Evolutionary conservation across 176 grass and related monocot species (phyloP).

Genomic region (Phoenix roebelenii): DNA sequence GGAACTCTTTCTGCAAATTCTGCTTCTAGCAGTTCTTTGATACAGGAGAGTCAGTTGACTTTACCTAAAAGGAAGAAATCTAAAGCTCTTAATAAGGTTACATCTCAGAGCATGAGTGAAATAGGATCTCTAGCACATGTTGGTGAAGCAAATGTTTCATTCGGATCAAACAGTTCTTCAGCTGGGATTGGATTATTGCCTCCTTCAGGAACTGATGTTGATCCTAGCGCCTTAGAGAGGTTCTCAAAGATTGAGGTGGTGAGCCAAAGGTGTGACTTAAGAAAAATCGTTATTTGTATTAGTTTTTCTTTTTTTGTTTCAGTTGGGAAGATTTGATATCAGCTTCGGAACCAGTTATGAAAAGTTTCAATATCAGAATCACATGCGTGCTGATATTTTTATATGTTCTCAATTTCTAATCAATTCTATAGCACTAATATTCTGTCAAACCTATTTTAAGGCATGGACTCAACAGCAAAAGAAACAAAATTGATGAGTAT

Average conservation of each 20-base stretch:
- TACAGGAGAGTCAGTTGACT: constrained; percentile 7
- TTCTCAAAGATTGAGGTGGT: constrained; percentile 35
- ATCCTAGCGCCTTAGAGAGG: constrained; percentile 28
- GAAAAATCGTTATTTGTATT: too few relatives aligned
- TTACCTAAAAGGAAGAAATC: constrained; percentile 8
- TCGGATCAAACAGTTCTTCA: constrained; percentile 18
- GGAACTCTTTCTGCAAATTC: constrained; percentile 18
- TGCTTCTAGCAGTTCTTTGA: constrained; percentile 5
- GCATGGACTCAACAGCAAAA: constrained; percentile 25
- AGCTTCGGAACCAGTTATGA: too few relatives aligned
- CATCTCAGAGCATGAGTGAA: constrained; percentile 4
- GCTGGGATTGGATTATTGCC: constrained; percentile 7
- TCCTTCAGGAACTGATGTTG: constrained; percentile 12
- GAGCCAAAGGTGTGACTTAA: constrained; percentile 32
- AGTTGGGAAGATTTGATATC: too few relatives aligned
- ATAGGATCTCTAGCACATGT: background rate
- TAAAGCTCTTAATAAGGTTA: constrained; percentile 4
- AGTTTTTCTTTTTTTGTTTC: too few relatives aligned
- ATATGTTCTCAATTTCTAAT: too few relatives aligned
- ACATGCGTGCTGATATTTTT: too few relatives aligned
- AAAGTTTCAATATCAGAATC: too few relatives aligned
- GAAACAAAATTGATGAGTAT: constrained; percentile 20
- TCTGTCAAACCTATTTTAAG: constrained; percentile 15
- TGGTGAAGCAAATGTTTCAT: constrained; percentile 2
- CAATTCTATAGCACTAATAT: too few relatives aligned